These are phyloP conservation scores for Penicillium sp. DNA, from an alignment of 2,329 filamentous ascomycete species.

Conservation along the genomic window DNA sequence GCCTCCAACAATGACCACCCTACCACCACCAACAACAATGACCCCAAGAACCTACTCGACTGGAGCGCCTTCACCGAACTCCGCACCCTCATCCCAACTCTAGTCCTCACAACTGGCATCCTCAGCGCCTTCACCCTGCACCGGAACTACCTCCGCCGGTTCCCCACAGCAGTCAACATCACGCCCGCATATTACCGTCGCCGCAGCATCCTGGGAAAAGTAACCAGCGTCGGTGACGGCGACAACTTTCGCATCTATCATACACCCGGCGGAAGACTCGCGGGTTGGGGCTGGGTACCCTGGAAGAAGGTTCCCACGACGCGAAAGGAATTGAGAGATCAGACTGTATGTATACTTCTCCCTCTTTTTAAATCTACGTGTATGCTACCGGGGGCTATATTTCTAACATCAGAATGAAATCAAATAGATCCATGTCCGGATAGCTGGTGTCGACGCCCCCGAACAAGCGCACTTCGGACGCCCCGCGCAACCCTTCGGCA, in stretches of 20 bases:
- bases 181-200: slow-evolving; percentile 64
- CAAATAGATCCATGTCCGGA: slow-evolving; percentile 64
- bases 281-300: slow-evolving; percentile 83
- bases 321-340: slow-evolving; percentile 60
- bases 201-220: slow-evolving; percentile 69
- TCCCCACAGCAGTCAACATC: slow-evolving; percentile 68
- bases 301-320: slow-evolving; percentile 60
- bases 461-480: slow-evolving; percentile 87
- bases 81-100: slow-evolving; percentile 31
- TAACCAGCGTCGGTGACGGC: slow-evolving; percentile 90
- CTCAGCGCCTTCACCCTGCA: slow-evolving; percentile 32
- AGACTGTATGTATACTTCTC: too few species aligned
- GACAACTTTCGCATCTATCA: slow-evolving; percentile 94
- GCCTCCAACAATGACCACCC: too few species aligned
- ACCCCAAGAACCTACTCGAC: too few species aligned
- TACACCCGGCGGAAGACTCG: slow-evolving; percentile 73
- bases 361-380: too few species aligned
- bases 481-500: slow-evolving; percentile 71
- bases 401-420: too few species aligned
- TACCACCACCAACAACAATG: too few species aligned
- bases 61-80: slow-evolving; percentile 34
- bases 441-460: slow-evolving; percentile 88
- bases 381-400: too few species aligned
- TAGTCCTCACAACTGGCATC: slow-evolving; percentile 34
- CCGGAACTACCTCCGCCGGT: slow-evolving; percentile 63